phyloP scores from a whole-genome alignment of 2,329 filamentous ascomycete genomes.

The Pseudogymnoascus destructans region DNA sequence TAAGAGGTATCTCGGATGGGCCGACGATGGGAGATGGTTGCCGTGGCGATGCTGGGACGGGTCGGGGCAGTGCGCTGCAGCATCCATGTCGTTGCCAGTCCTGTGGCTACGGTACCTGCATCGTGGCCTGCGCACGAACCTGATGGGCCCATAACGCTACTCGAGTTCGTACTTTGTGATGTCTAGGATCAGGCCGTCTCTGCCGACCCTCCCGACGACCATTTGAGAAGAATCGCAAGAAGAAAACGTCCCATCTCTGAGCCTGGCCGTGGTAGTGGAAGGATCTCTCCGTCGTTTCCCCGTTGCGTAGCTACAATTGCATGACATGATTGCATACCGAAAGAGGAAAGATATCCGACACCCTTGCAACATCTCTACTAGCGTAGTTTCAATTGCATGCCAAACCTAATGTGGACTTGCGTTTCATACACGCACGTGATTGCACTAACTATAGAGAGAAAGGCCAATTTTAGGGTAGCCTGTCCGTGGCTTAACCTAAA shows the following conservation, averaged over 20 bases:
- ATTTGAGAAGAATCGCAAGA: neutral
- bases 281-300: neutral
- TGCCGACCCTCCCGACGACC: neutral
- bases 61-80: neutral
- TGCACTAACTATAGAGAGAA: no score
- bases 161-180: neutral
- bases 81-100: slow-evolving; percentile 6
- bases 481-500: no score
- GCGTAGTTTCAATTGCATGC: no score
- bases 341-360: no score
- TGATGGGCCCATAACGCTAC: neutral
- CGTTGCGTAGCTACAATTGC: neutral
- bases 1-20: neutral
- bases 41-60: neutral
- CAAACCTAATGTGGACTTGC: no score
- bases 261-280: neutral
- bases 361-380: no score
- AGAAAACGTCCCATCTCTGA: neutral
- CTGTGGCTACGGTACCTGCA: slow-evolving; percentile 5
- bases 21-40: neutral
- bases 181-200: neutral
- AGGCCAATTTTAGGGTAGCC: no score
- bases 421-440: no score
- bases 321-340: no score
- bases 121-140: neutral